Percentiles rank a stretch among this genome's conserved stretches.
Evolutionary conservation across 164 flowering plant genomes (phyloP).

Genomic region (Stephania japonica): DNA sequence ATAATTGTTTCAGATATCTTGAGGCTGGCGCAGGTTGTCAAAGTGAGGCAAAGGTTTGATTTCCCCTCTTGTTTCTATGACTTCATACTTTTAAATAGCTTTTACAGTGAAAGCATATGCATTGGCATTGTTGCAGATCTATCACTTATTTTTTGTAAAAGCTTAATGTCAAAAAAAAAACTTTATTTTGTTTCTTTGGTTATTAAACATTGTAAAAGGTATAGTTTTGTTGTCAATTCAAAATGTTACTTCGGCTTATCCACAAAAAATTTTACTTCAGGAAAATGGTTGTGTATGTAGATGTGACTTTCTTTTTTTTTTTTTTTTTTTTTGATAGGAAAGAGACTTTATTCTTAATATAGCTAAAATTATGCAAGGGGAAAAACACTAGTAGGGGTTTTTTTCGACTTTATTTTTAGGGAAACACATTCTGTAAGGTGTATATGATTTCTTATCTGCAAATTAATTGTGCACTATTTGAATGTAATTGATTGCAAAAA

Average conservation of each 20-base stretch:
- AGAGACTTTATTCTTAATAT: no score
- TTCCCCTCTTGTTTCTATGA: not conserved
- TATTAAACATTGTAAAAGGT: not conserved
- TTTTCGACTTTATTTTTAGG: no score
- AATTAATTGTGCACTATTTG: not conserved
- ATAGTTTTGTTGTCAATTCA: not conserved
- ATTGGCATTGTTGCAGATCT: not conserved
- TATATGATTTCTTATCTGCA: not conserved
- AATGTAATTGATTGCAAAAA: not conserved
- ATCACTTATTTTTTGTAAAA: no score
- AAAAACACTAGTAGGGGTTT: no score
- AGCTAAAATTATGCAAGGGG: no score
- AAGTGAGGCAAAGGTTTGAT: slow-evolving; percentile 88
- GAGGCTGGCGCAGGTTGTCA: slow-evolving; percentile 65
- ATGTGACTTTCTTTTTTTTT: no score
- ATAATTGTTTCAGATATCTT: slow-evolving; percentile 46
- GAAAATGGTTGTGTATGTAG: not conserved
- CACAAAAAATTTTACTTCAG: no score
- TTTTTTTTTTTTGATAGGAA: no score
- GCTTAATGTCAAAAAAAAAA: not conserved
- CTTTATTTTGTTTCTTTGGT: no score
- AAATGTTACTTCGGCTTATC: no score
- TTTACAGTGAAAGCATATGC: not conserved
- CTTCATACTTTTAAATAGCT: not conserved
- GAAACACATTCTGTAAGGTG: no score